Base-by-base conservation (phyloP, 495 filamentous ascomycete genomes). In the Aspergillus diversus region DNA sequence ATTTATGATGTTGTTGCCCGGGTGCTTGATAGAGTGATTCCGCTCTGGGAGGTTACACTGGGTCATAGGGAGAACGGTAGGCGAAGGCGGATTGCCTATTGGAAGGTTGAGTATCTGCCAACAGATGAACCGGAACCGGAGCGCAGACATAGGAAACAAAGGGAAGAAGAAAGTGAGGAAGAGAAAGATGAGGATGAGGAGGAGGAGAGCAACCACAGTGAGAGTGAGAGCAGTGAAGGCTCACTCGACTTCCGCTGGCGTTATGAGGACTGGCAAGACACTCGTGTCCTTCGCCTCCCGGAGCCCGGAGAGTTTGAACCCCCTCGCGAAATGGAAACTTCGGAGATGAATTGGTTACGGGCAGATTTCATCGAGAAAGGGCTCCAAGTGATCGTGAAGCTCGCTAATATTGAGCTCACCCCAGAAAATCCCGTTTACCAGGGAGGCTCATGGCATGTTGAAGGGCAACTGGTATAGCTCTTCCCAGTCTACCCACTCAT, bases 351-450 rank as follows among this genome's bases (percentile, higher is more conserved):
- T 4, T 2, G n/a, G 4, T 1, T 48, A 1, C 46, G 46, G 46
- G 46, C 8, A 5, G 8, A n/a, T 12, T 5, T 48, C 46, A 12
- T 31, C 17, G 54, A 74, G 15, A 34, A 66, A 0, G 81, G 80
- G 0, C 65, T 90, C 0, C 87, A 90, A 61, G 76, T 90, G 5
- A 86, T 89, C 50, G 81, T 89, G 55, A 89, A 89, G 63, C 69
- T 90, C 4, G 81, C 81, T 4, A 85, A 83, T 61, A 89, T 90
- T 57, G 70, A 87, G 31, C 73, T 90, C 3, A 84, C 80, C 0
- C 87, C 88, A 0, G 83, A 84, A 47, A 80, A 82, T n/a, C 83
- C 84, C 0, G 61, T 70, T 0, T 85, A 82, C 55, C 66, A 70
- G 8, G 81, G 80, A 6, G 81, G 80, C 13, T 68, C 64, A 7